A percentile compares a stretch with the other conserved stretches of the same genome.
Evolutionary conservation across 495 filamentous ascomycete genomes (phyloP).

Genomic region (Cairneyella variabilis): DNA sequence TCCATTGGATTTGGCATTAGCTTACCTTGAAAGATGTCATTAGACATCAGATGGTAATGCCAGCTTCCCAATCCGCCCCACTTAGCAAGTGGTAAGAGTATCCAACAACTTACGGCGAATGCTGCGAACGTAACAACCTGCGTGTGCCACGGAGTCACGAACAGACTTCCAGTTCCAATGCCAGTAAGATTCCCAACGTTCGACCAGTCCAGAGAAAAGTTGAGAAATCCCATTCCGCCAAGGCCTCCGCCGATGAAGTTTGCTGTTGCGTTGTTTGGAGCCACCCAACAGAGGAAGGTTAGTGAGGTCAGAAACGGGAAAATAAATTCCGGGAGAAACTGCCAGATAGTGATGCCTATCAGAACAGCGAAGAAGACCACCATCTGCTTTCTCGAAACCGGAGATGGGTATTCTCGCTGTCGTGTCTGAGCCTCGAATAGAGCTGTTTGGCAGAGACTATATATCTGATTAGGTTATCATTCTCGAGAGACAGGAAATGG

Average conservation of each 20-base stretch:
- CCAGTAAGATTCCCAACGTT: conserved; percentile 48
- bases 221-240: conserved; percentile 57
- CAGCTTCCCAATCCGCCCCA: conserved; percentile 49
- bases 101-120: conserved; percentile 52
- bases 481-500: neutral
- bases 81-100: conserved; percentile 51
- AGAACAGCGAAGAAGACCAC: conserved; percentile 50
- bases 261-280: conserved; percentile 48
- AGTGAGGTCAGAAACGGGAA: conserved; percentile 55
- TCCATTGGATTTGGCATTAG: neutral
- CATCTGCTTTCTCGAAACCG: conserved; percentile 47
- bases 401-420: conserved; percentile 43
- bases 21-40: conserved; percentile 41
- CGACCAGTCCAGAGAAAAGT: conserved; percentile 53
- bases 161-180: conserved; percentile 39
- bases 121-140: conserved; percentile 49
- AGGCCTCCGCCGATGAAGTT: conserved; percentile 56
- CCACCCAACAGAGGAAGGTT: conserved; percentile 60
- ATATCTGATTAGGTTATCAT: conserved; percentile 15
- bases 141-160: conserved; percentile 53
- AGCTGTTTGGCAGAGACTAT: conserved; percentile 49
- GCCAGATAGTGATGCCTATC: conserved; percentile 49
- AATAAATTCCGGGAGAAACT: conserved; percentile 55
- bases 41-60: conserved; percentile 50
- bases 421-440: conserved; percentile 53